phyloP scores from a whole-genome alignment of 306 rosid genomes.

The Potentilla sterilis region DNA sequence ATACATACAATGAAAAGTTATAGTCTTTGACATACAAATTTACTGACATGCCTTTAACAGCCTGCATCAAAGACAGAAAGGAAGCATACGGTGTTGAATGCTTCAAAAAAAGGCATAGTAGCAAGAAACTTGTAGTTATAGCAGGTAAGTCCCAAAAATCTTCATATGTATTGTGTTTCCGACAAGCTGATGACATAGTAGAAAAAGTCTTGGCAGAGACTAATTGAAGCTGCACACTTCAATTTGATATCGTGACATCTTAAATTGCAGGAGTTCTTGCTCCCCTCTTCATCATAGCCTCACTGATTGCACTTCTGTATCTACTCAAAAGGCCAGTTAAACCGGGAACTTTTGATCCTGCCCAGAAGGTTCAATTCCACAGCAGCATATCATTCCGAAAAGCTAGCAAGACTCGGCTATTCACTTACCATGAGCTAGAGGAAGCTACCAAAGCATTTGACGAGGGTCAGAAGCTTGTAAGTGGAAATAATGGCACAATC shows the following conservation, averaged over 20 bases:
- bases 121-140: conserved; percentile 54
- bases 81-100: conserved; percentile 70
- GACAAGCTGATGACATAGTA: not conserved
- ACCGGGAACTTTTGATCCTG: conserved; percentile 42
- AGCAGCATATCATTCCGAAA: conserved; percentile 50
- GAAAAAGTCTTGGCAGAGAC: not conserved
- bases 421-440: conserved; percentile 66
- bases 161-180: conserved; percentile 3
- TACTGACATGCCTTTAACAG: conserved; percentile 45
- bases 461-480: conserved; percentile 51
- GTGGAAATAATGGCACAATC: conserved; percentile 49
- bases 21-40: not conserved
- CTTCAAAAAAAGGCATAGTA: conserved; percentile 43
- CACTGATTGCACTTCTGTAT: conserved; percentile 54
- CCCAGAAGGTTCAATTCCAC: conserved; percentile 45
- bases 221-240: not conserved
- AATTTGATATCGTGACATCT: conserved; percentile 5
- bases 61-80: conserved; percentile 61
- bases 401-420: conserved; percentile 59
- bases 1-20: not conserved
- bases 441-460: conserved; percentile 70
- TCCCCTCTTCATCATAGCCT: conserved; percentile 61
- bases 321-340: conserved; percentile 52
- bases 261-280: conserved; percentile 78
- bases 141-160: conserved; percentile 50